phyloP scores from a whole-genome alignment of 257 asterid species.

The Verbena officinalis region DNA sequence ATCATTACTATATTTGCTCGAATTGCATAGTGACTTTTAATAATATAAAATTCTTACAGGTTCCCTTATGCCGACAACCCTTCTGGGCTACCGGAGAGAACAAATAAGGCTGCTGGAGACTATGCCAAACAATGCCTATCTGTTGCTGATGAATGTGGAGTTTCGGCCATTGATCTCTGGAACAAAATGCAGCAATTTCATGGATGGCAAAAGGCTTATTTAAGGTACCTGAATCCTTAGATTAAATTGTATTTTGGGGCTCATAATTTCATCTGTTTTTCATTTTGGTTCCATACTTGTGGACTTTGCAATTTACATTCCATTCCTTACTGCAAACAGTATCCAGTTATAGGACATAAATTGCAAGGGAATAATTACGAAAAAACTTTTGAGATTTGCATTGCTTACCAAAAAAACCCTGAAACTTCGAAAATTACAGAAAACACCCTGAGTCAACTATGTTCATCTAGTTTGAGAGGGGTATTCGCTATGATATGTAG shows the following conservation, averaged over 20 bases:
- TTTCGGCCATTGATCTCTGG: conserved; percentile 68
- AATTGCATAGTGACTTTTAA: not conserved
- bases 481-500: no score
- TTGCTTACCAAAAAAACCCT: no score
- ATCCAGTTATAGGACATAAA: not conserved
- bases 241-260: no score
- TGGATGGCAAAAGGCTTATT: conserved; percentile 62
- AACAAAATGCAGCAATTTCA: conserved; percentile 74
- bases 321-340: no score
- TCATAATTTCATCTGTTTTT: no score
- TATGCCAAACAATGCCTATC: conserved; percentile 76
- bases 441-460: no score
- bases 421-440: no score
- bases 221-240: conserved; percentile 54
- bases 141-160: conserved; percentile 66
- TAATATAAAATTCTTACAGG: conserved; percentile 34
- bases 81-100: conserved; percentile 73
- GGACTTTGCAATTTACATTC: no score
- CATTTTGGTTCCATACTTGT: no score
- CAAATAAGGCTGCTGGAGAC: conserved; percentile 72
- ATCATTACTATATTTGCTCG: not conserved
- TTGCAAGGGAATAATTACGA: not conserved
- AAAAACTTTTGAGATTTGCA: no score
- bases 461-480: no score
- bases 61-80: conserved; percentile 46